Evolutionary conservation across 345 rosid genomes (phyloP).

Genomic region (Linum tenue): DNA sequence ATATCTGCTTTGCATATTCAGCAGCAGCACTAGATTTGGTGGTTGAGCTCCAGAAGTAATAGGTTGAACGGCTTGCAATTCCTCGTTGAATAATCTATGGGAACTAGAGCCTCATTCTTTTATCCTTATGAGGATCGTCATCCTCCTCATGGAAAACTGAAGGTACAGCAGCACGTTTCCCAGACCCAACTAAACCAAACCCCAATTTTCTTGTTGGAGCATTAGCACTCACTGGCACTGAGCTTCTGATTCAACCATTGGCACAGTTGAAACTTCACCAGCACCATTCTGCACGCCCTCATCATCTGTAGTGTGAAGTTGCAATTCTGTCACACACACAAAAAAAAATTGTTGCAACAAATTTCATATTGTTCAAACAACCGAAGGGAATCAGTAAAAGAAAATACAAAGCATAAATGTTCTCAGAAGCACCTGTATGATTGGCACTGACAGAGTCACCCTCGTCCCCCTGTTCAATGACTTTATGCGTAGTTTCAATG

Average conservation of each 20-base stretch:
- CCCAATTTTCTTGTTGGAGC: slow-evolving; percentile 75
- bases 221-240: slow-evolving; percentile 32
- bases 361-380: not conserved
- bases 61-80: slow-evolving; percentile 64
- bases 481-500: slow-evolving; percentile 31
- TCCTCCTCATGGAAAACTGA: slow-evolving; percentile 94
- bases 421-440: slow-evolving; percentile 18
- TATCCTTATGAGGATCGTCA: slow-evolving; percentile 75
- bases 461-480: slow-evolving; percentile 24
- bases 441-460: slow-evolving; percentile 24
- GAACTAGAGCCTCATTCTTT: slow-evolving; percentile 96
- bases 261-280: slow-evolving; percentile 35
- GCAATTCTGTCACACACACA: slow-evolving; percentile 4
- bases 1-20: slow-evolving; percentile 84
- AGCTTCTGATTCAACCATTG: slow-evolving; percentile 40
- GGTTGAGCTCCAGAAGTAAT: slow-evolving; percentile 50
- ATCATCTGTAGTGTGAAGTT: slow-evolving; percentile 27
- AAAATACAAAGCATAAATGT: not conserved
- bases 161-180: slow-evolving; percentile 79
- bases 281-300: slow-evolving; percentile 47
- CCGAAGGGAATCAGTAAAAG: not conserved
- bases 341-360: not conserved
- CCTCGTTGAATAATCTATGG: slow-evolving; percentile 94
- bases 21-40: slow-evolving; percentile 86
- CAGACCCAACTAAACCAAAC: slow-evolving; percentile 92